phyloP scores from a whole-genome alignment of 2,329 filamentous ascomycete species.

The Alternaria novae-zelandiae region DNA sequence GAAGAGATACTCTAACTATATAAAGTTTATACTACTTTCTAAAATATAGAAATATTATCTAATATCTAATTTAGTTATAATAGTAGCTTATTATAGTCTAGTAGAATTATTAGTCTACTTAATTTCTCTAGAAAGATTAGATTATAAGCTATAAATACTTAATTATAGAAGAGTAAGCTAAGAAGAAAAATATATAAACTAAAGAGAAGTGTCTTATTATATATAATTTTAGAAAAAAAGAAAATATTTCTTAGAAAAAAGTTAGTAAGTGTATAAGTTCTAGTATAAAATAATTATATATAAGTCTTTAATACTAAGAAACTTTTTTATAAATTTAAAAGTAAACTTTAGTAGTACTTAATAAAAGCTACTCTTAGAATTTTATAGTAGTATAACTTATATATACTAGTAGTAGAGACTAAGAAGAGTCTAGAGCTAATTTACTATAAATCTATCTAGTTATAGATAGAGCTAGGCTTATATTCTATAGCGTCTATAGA shows the following conservation, averaged over 20 bases:
- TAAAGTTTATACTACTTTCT: conserved; percentile 25
- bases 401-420: conserved; percentile 13
- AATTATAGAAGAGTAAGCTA: conserved; percentile 33
- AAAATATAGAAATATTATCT: conserved; percentile 14
- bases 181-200: conserved; percentile 42
- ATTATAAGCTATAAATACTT: conserved; percentile 41
- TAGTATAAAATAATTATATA: neutral
- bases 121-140: conserved; percentile 43
- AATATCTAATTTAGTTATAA: conserved; percentile 4
- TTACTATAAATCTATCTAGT: neutral
- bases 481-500: neutral
- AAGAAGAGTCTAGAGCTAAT: conserved; percentile 6
- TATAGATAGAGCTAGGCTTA: neutral
- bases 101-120: conserved; percentile 43
- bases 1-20: conserved; percentile 33
- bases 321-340: conserved; percentile 11
- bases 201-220: conserved; percentile 40
- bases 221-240: conserved; percentile 41
- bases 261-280: neutral
- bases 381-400: conserved; percentile 7
- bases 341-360: conserved; percentile 13
- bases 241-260: conserved; percentile 31
- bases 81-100: neutral
- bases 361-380: conserved; percentile 11
- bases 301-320: conserved; percentile 9